Evolutionary conservation across 192 early-diverging fungal genomes (phyloP), one percentile per base, ranked within the genome.

Genomic region (Spinellus fusiger): DNA sequence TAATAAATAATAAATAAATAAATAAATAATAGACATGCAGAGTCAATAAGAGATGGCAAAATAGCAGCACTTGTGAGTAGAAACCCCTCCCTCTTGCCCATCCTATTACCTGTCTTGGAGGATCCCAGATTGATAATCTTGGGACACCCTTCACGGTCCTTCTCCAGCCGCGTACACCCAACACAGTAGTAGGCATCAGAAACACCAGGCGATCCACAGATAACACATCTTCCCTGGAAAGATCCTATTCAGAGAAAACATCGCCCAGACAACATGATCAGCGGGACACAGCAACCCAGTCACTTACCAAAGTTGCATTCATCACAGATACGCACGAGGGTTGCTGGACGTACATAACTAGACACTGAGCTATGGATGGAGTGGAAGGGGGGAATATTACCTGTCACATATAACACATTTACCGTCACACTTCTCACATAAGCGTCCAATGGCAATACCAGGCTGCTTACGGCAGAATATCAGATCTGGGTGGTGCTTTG

Each of bases 41-140:
- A 5, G 7, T 13, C 35, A 31, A 18, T 13, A 26, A 32, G 6
- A 1, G 23, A 37, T 32, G 5, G 16, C 0, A 20, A 52, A 31
- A 23, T 50, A 61, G 6, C 28, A 7, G 1, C 32, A 10, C 25
- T 46, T 54, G 20, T 47, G 25, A 38, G 27, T 29, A 15, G 56
- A 49, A 27, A 13, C 9, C 8, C 25, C 25, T 16, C 40, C 51
- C 16, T 31, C 5, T 18, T 25, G 18, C 4, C 1, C 22, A 5
- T 4, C 12, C 32, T 46, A 55, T 22, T 69, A 60, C 68, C 68
- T 38, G 91, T 91, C 65, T 94, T 94, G 31, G 89, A 87, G 31
- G 85, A 87, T 40, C 95, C 95, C 23, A 98, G 66, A 71, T 98
- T 98, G n/a, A 98, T 84, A 77, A 98, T 95, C 74, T 96, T 96